These are phyloP conservation scores for Aspergillus sojae DNA, from an alignment of 2,329 filamentous ascomycete genomes.

Conservation along the genomic window DNA sequence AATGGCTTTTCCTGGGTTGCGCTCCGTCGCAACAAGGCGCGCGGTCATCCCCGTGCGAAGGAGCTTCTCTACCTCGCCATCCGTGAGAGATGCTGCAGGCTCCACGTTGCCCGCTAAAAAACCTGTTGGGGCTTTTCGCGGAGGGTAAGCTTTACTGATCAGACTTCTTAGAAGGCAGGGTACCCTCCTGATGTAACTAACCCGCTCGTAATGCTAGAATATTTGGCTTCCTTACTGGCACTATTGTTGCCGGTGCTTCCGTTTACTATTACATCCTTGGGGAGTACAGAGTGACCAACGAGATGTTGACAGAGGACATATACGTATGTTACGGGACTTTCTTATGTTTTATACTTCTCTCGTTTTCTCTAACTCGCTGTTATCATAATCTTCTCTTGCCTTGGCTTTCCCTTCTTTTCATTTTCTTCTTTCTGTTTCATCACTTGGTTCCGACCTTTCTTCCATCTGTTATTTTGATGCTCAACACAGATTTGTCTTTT, in stretches of 20 bases:
- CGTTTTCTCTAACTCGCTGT: not conserved
- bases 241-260: slow-evolving; percentile 73
- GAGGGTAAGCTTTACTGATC: slow-evolving; percentile 60
- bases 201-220: slow-evolving; percentile 57
- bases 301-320: slow-evolving; percentile 92
- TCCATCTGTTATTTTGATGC: not conserved
- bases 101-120: slow-evolving; percentile 58
- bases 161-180: not conserved
- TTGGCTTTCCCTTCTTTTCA: not conserved
- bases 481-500: not conserved
- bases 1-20: slow-evolving; percentile 23
- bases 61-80: slow-evolving; percentile 42
- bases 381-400: not conserved
- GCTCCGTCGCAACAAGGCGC: slow-evolving; percentile 17
- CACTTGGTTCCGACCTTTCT: not conserved
- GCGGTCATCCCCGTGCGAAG: slow-evolving; percentile 26
- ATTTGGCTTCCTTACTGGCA: slow-evolving; percentile 88
- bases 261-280: slow-evolving; percentile 92
- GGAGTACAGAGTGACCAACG: slow-evolving; percentile 92
- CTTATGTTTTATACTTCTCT: not conserved
- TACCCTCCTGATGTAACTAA: slow-evolving; percentile 7
- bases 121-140: slow-evolving; percentile 71
- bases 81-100: slow-evolving; percentile 39
- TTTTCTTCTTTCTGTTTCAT: not conserved
- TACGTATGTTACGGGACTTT: slow-evolving; percentile 68